Evolutionary conservation across 306 rosid species (phyloP), one percentile per base, ranked within the genome.

Genomic region (Carpinus viminea): DNA sequence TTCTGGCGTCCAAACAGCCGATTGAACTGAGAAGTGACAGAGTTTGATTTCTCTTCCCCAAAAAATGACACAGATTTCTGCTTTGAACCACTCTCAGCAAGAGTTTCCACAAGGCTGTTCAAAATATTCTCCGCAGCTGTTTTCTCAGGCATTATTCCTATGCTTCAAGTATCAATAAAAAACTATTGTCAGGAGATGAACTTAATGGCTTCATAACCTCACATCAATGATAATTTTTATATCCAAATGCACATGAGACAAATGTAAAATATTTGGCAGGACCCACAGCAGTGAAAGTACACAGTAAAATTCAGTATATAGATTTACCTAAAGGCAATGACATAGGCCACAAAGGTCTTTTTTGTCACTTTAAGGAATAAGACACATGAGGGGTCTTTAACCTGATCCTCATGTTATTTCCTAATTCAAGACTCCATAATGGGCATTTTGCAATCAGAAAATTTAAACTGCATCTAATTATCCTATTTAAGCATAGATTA

Each of bases 1-100:
- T 87, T 95, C 83, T 95, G 85, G 74, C 91, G 97, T 82, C 98
- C 99, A 76, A 95, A 91, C 50, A 93, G 87, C 79, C 91, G 88
- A 15, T 88, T 86, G 54, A 89, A 76, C 79, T 89, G 87, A 51
- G 83, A 69, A 87, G 86, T 56, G 78, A 84, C 89, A 6, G 88
- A 71, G 50, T 70, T 76, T 8, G 91, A 83, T n/a, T 70, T 86
- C 62, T 87, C 93, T 50, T 90, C 97, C 74, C 81, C 89, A n/a
- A 87, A 88, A 76, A 85, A 84, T 4, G 92, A 81, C 2, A 50
- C 87, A 31, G 89, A 54, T 55, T 89, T 89, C 70, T 77, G 84
- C 85, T 76, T 90, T 21, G 79, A 73, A 76, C 59, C 69, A 68
- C 50, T 72, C 34, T 95, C 97, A 51, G 81, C 57, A 64, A 93